Evolutionary conservation across 1,284 basidiomycete genomes (phyloP).

Genomic region (Phylloporus sp.): DNA sequence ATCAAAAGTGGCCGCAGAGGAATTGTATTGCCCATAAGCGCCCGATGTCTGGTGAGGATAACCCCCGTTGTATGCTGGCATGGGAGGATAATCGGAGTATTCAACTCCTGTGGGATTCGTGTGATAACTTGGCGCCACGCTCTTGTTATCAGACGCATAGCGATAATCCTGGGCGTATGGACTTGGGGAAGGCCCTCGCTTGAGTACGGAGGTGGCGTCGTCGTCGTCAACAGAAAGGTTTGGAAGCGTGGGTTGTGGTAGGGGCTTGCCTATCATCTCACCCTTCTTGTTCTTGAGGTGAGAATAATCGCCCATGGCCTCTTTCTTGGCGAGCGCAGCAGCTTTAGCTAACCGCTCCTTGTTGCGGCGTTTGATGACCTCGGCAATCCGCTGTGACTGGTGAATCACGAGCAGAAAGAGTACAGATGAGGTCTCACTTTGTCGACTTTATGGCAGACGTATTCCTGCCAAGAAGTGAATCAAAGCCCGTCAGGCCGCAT

Average conservation of each 20-base stretch:
- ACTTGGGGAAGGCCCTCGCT: constrained; percentile 58
- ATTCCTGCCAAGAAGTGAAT: constrained; percentile 66
- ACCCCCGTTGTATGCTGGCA: constrained; percentile 67
- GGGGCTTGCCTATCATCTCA: constrained; percentile 77
- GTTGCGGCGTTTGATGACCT: constrained; percentile 91
- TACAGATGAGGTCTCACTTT: constrained; percentile 58
- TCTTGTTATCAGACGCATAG: constrained; percentile 46
- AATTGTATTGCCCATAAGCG: constrained; percentile 56
- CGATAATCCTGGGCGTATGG: constrained; percentile 59
- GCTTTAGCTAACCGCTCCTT: constrained; percentile 86
- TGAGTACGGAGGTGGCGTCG: constrained; percentile 61
- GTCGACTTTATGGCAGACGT: constrained; percentile 98
- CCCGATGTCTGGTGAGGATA: constrained; percentile 57
- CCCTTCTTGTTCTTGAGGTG: constrained; percentile 96
- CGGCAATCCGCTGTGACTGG: constrained; percentile 75
- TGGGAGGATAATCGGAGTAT: constrained; percentile 67
- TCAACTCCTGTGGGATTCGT: constrained; percentile 44
- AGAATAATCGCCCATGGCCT: constrained; percentile 88
- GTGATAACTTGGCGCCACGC: constrained; percentile 38
- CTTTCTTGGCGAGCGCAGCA: constrained; percentile 84
- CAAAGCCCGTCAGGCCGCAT: not conserved
- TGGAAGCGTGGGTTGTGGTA: constrained; percentile 96
- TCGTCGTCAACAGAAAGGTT: constrained; percentile 87
- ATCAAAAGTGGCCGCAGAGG: constrained; percentile 57
- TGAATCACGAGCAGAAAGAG: constrained; percentile 8